Evolutionary conservation across 768 basidiomycete species (phyloP), one percentile per base, ranked within the genome.

Genomic region (Russula brevipes): DNA sequence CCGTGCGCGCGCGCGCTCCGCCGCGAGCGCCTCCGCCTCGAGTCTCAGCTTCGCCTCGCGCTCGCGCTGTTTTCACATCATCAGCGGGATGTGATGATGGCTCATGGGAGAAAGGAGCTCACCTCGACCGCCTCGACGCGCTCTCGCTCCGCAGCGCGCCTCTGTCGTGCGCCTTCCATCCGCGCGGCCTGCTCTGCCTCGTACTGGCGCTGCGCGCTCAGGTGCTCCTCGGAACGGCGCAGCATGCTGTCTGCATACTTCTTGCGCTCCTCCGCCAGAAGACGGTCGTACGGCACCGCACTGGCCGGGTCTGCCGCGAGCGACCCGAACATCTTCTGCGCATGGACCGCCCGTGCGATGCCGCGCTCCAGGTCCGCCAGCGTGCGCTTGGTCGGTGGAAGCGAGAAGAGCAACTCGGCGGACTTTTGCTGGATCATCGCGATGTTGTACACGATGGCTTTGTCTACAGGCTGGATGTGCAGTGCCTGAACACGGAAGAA

Each of bases 361-460:
- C 88, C 91, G 51, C 78, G 78, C 64, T 89, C 80, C 24, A 98
- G 79, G 65, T 98, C 94, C 59, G 83, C 84, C 9, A 94, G 78
- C 2, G 88, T 84, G 19, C 96, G 87, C 72, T 94, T 93, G 33
- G 84, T 78, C 1, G 87, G 81, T 1, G 81, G 79, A 31, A 95
- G 75, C 1, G 84, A 80, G 67, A 94, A 87, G 31, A 98, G 76
- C 76, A 98, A 81, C 73, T 98, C 96, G 0, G 93, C 91, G 0
- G 91, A 87, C 74, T 98, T 98, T 73, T 99, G 97, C 73, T 95
- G 88, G 39, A 98, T 94, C 89, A 99, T 95, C 59, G 96, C 95
- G 69, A 98, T 91, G 73, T 99, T 98, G 76, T 95, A 98, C 47
- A 93, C 64, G 55, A 89, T 85, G 3, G 93, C 90, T 71, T 95